Base-by-base conservation (phyloP, 805 yeast genomes). In the Candida maesae region DNA sequence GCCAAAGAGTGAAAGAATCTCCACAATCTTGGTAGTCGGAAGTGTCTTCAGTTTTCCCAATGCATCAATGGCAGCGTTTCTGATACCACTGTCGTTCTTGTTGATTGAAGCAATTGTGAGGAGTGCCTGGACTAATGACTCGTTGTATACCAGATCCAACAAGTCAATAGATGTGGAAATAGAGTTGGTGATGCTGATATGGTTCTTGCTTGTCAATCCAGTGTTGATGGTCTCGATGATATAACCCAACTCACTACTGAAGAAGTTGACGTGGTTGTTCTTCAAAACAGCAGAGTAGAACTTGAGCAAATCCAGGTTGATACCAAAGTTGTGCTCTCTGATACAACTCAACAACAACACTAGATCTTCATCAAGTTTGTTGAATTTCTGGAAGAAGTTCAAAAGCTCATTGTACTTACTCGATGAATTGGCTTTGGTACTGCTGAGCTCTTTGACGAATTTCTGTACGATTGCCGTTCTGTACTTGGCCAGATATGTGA, bases 281-380 rank as follows among this genome's bases (percentile, higher is more conserved):
- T 46, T 37, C n/a, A 70, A 42, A 1, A 68, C 42, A 1, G 63
- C 51, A 3, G 65, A 54, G 40, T 68, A 69, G 37, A 70, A 65
- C 39, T 53, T 66, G 35, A 66, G 44, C 18, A 63, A 44, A 15
- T 65, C 71, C 21, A 63, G 45, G 12, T 59, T 61, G 15, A 58
- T 38, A 16, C 57, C 56, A 39, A 52, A 44, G 39, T 55, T 50
- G 38, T 55, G 48, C 23, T 50, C 49, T 36, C 59, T 53, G 5
- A 58, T 48, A 26, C 51, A 47, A 3, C 41, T 18, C 35, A 58
- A 40, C 34, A 58, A 34, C 8, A 46, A 38, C 12, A 35, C 50
- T 38, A 58, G 41, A 34, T 58, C 55, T 2, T 48, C 58, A 36
- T 50, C 51, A 9, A 58, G 41, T 11, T 19, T 36, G 25, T 42